A percentile compares a stretch with the other conserved stretches of the same genome.
Evolutionary conservation across 345 rosid genomes (phyloP).

Genomic region (Camelina laxa): DNA sequence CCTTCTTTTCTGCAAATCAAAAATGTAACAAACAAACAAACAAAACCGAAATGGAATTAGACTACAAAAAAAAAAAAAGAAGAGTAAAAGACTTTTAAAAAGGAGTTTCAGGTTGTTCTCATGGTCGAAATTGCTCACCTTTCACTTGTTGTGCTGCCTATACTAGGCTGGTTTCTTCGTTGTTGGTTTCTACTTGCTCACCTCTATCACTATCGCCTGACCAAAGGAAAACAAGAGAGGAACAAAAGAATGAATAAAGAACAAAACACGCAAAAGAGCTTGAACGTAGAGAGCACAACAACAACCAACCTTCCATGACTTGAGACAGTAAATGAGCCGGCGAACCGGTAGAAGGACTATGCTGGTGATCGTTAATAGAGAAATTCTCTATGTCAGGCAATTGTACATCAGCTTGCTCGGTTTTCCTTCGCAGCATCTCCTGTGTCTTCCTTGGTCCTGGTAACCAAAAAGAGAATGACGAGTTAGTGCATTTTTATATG

Average conservation of each 20-base stretch:
- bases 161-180: slow-evolving; percentile 27
- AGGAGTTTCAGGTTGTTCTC: slow-evolving; percentile 10
- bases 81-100: neutral
- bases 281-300: slow-evolving; percentile 4
- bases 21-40: neutral
- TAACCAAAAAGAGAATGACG: slow-evolving; percentile 7
- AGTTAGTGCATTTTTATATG: neutral
- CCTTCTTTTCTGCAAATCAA: slow-evolving; percentile 27
- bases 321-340: slow-evolving; percentile 44
- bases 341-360: slow-evolving; percentile 61
- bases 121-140: slow-evolving; percentile 29
- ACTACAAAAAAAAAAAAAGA: neutral
- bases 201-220: slow-evolving; percentile 16
- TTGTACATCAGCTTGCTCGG: slow-evolving; percentile 82
- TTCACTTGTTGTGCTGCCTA: slow-evolving; percentile 10
- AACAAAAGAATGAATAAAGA: neutral
- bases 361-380: slow-evolving; percentile 53
- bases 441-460: slow-evolving; percentile 61
- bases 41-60: neutral
- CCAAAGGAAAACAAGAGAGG: neutral
- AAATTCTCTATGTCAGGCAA: slow-evolving; percentile 67
- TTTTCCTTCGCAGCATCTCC: slow-evolving; percentile 67
- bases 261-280: neutral
- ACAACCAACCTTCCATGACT: slow-evolving; percentile 29
- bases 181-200: slow-evolving; percentile 16